Base-by-base conservation (phyloP, 495 filamentous ascomycete species). In the Parachaetomium inaequale region DNA sequence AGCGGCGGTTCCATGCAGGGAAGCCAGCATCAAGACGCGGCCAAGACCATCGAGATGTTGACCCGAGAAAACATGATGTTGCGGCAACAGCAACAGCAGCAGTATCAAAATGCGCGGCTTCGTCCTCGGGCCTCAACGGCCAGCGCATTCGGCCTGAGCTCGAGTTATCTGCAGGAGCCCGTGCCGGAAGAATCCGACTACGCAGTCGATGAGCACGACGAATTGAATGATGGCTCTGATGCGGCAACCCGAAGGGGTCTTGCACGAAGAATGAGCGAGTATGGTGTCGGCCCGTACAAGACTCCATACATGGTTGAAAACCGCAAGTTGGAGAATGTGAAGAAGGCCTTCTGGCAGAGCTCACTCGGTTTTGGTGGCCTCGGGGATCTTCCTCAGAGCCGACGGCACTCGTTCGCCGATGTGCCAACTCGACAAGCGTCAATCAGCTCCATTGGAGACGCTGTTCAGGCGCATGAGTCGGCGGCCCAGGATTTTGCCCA, bases 351-450 rank as follows among this genome's bases (percentile, higher is more conserved):
- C 62, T 98, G 94, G 94, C 88, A 94, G 69, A 95, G 87, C 50
- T 89, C 89, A 7, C 85, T 92, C 23, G 89, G 89, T 0, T 96
- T 95, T 69, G 87, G 85, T 28, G 83, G 87, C 21, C 65, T 89
- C 42, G 74, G 76, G 21, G 89, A 93, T 55, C 77, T 87, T 19
- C 84, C 90, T 31, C 92, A 97, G 65, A 96, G 93, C 69, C 85
- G 94, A 53, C 87, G 94, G 4, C 94, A 98, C 74, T 98, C 94
- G n/a, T 96, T 98, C 72, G 93, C 92, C n/a, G 90, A 93, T 69
- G 77, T 82, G 29, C 75, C 75, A 42, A 82, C 89, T 19, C 86
- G 89, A 32, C 87, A 91, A 64, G 78, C 77, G 12, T 92, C 89
- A 4, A 81, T 91, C 55, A 80, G 86, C 58, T 88, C 87, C 23